phyloP scores from a whole-genome alignment of 805 yeast genomes.

The Ogataea philodendri region DNA sequence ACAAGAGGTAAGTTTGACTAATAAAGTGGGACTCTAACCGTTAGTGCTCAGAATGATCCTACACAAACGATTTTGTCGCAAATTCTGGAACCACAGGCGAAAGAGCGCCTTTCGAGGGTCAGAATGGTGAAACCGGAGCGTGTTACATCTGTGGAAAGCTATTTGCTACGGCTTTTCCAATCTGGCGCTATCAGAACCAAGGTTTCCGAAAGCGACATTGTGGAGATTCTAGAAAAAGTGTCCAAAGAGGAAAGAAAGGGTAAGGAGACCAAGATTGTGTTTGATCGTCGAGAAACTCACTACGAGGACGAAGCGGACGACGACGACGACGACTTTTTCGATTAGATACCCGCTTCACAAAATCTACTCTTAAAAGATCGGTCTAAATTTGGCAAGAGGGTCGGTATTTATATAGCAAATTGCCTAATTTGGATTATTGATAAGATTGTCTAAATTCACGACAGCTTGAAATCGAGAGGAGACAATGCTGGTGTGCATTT shows the following conservation, averaged over 20 bases:
- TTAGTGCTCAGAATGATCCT: slow-evolving; percentile 19
- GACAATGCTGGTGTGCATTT: no score
- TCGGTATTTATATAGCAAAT: no score
- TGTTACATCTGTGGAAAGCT: slow-evolving; percentile 82
- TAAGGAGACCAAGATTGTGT: slow-evolving; percentile 65
- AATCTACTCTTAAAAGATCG: no score
- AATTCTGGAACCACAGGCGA: slow-evolving; percentile 75
- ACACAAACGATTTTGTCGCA: slow-evolving; percentile 51
- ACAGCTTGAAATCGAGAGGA: no score
- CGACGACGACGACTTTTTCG: slow-evolving; percentile 35
- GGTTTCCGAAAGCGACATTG: slow-evolving; percentile 78
- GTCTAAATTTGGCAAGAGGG: no score
- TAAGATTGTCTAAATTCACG: no score
- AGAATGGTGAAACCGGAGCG: slow-evolving; percentile 88
- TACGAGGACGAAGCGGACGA: slow-evolving; percentile 24
- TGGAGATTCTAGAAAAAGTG: slow-evolving; percentile 76
- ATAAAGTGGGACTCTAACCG: background rate
- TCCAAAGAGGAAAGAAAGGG: slow-evolving; percentile 65
- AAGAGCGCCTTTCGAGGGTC: slow-evolving; percentile 84
- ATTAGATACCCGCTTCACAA: no score
- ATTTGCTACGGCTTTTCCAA: slow-evolving; percentile 66
- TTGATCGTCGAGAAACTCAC: slow-evolving; percentile 41
- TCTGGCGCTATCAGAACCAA: slow-evolving; percentile 75
- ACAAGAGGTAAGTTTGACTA: slow-evolving; percentile 17
- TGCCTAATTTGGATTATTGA: no score